Base-by-base conservation (phyloP, 176 grass and related monocot genomes). In the Triticum timopheevii region DNA sequence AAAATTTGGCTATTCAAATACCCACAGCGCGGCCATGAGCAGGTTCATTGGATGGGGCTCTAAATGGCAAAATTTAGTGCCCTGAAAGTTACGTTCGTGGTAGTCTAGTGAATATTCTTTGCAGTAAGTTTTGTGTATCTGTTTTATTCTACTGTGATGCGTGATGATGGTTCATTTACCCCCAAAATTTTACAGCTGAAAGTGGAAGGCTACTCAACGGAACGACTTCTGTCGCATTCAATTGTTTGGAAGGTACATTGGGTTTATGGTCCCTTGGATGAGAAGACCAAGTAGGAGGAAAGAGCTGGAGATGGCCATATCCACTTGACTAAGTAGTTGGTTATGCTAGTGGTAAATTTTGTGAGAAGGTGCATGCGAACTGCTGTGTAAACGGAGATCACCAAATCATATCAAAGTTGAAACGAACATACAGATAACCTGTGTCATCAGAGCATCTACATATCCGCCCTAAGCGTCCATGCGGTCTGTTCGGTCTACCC, bases 181-280 rank as follows among this genome's bases (percentile, higher is more conserved):
- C 16, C 12, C 25, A 19, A 16, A 8, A 31, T 64, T 23, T 83
- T 31, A 72, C 87, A 95, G 96, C 67, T 98, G 61, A 87, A 88
- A 58, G 75, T 59, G 24, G 50, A 85, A 70, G 93, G 93, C 31
- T 98, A 95, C 88, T 88, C 92, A 65, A 88, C 88, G 3, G 89
- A 93, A 47, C 86, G 93, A 15, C 96, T 98, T 85, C 83, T 96
- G n/a, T 95, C 92, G 0, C 86, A 83, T 76, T 95, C 96, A 7
- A 94, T 93, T 65, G 67, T 92, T 82, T 98, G 96, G 93, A 96
- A 92, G 52, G 93, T 90, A 84, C 83, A 91, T 61, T 98, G 96
- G 96, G 49, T 89, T 86, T 82, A 84, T 19, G 70, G 36, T 4
- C 25, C 77, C 16, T 30, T 22, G 30, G 77, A 93, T 78, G 82